Conservation (phyloP, 345 rosid genomes). For the Rhodamnia rubescens region DNA sequence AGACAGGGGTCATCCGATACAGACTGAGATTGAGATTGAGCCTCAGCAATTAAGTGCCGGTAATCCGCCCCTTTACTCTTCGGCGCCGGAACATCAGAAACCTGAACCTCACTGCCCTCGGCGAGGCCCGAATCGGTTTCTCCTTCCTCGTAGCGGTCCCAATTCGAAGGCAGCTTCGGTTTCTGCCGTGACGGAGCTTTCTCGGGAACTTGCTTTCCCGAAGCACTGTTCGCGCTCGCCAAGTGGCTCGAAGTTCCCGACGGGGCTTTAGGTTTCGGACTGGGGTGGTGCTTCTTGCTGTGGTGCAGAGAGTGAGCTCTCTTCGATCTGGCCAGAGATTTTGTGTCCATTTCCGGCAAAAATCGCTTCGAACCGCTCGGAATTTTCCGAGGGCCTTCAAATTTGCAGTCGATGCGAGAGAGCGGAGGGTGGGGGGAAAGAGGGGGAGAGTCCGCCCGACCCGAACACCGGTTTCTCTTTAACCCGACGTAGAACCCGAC, state of each 20-base stretch:
- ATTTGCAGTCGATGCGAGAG: not conserved
- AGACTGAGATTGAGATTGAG: constrained; percentile 39
- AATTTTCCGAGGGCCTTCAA: not conserved
- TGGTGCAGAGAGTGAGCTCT: constrained; percentile 78
- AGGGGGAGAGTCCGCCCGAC: not conserved
- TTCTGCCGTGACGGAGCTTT: not conserved
- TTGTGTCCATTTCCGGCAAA: constrained; percentile 40
- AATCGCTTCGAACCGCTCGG: not conserved
- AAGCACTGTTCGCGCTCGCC: constrained; percentile 12
- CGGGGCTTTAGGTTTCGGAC: constrained; percentile 27
- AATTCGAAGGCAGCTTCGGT: constrained; percentile 55
- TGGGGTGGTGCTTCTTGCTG: constrained; percentile 35
- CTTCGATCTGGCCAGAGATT: constrained; percentile 76
- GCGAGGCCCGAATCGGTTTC: constrained; percentile 9
- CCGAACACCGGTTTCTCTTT: not conserved
- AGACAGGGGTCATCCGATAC: constrained; percentile 1
- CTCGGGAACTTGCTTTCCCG: constrained; percentile 29
- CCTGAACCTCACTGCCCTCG: constrained; percentile 2
- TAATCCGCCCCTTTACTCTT: constrained; percentile 89
- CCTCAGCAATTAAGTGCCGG: constrained; percentile 52
- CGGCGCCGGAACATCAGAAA: constrained; percentile 26
- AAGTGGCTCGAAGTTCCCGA: constrained; percentile 4
- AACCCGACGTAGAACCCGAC: not conserved
- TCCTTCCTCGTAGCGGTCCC: constrained; percentile 65
- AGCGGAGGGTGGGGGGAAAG: not conserved